A percentile compares a stretch with the other conserved stretches of the same genome.
These are phyloP conservation scores for Pochonia chlamydosporia DNA, from an alignment of 2,329 filamentous ascomycete species.

Conservation along the genomic window DNA sequence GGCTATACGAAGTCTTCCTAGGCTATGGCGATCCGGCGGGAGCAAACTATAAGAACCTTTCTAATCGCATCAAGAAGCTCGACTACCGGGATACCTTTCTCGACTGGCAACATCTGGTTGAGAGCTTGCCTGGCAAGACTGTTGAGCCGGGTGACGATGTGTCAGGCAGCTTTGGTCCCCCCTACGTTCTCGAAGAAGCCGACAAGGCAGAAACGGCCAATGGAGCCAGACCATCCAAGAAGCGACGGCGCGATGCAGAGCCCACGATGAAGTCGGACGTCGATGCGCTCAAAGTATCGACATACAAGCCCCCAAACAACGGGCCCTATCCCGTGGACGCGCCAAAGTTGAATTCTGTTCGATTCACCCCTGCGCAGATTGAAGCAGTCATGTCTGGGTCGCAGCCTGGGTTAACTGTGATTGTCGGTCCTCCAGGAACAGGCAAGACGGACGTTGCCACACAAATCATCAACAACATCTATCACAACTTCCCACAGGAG, in stretches of 20 bases:
- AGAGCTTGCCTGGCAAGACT: constrained; percentile 81
- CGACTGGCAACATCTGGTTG: constrained; percentile 89
- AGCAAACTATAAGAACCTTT: constrained; percentile 77
- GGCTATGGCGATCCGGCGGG: constrained; percentile 90
- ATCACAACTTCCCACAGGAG: constrained; percentile 93
- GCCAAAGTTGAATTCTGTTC: constrained; percentile 74
- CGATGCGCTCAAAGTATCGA: constrained; percentile 74
- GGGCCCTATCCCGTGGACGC: constrained; percentile 85
- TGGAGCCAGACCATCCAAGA: constrained; percentile 66
- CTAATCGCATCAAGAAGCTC: constrained; percentile 70
- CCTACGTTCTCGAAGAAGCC: constrained; percentile 73
- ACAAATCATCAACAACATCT: constrained; percentile 98
- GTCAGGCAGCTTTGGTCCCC: constrained; percentile 72
- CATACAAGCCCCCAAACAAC: constrained; percentile 81
- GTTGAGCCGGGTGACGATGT: constrained; percentile 72
- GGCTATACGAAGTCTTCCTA: constrained; percentile 96
- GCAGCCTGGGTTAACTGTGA: constrained; percentile 87
- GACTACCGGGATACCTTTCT: constrained; percentile 94
- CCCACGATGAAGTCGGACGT: constrained; percentile 55
- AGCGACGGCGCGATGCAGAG: constrained; percentile 75
- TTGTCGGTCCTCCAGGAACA: constrained; percentile 92
- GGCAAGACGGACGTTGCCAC: constrained; percentile 99
- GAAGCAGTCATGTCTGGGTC: constrained; percentile 91
- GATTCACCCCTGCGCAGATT: constrained; percentile 86
- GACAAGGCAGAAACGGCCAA: constrained; percentile 46